Evolutionary conservation across 176 grass and related monocot genomes (phyloP), one percentile per base, ranked within the genome.

Genomic region (Calamus simplicifolius): DNA sequence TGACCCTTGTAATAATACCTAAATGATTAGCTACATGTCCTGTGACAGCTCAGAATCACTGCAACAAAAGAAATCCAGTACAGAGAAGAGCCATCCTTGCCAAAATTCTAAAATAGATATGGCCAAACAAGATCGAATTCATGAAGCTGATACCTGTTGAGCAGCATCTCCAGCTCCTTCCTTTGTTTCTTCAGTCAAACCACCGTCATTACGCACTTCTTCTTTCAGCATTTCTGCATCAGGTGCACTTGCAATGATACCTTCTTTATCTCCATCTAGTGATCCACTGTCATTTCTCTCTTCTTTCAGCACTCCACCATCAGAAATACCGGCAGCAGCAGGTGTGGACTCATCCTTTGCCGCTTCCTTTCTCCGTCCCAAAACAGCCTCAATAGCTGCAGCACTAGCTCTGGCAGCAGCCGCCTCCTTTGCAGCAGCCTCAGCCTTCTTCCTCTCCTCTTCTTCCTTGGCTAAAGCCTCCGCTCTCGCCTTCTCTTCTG

Each of bases 331-430:
- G 29, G 60, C 16, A 54, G 59, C 67, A 43, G 54, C 25, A 21
- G 52, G 17, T 69, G 69, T 16, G 0, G 28, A 63, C 63, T 49
- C 71, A 17, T 69, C 56, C 38, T 70, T 64, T n/a, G 52, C 60
- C 52, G 77, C 80, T 1, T 51, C 73, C 62, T 79, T 88, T 81
- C 56, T 88, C 62, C 81, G 64, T 13, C 77, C 84, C 29, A 91
- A 68, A 28, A 95, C 75, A 25, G 85, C 76, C 52, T 86, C 77
- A 56, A 95, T 86, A 60, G 90, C 90, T 54, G 80, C 90, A 28
- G 82, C 72, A 68, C 90, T 95, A 51, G 85, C 90, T 67, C 73
- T 81, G 10, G 90, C 86, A 10, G 82, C 82, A 56, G 90, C 90
- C 7, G 65, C 85, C 2, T 95, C 85, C 73, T 81, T 81, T 4